Evolutionary conservation across 352 stramenopile species (phyloP), one percentile per base, ranked within the genome.

Genomic region (Globisporangium megalacanthum): DNA sequence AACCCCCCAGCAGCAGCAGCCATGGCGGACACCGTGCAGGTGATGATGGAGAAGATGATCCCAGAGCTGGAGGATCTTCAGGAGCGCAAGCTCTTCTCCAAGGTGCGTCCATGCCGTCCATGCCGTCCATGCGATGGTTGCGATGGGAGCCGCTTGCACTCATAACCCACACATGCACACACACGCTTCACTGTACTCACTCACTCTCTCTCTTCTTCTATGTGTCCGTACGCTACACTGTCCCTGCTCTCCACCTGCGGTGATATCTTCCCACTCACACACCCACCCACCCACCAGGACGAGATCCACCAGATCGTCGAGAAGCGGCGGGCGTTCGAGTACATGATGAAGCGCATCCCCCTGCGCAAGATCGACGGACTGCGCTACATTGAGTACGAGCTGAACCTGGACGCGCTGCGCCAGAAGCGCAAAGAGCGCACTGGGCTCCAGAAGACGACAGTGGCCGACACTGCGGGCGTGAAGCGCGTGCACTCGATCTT

Each of bases 1-100:
- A n/a, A 6, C 39, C 48, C 7, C 49, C 42, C 45, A 50, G 25
- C 25, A 29, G 25, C 25, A 29, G 53, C 52, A 60, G 70, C 49
- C 56, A 98, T 98, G 92, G 92, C 91, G 68, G 92, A 98, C 73
- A 91, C 76, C 53, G 91, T 98, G 64, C 90, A 97, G 70, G 82
- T 96, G 56, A 68, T 89, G 60, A 94, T 98, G 83, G 92, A 98
- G 73, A 88, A 92, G 62, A 97, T 97, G 88, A 87, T 98, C 62
- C 86, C 88, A 52, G 92, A 97, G 71, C 89, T 98, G 53, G 91
- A 98, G 70, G 92, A 97, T 53, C 76, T 97, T 51, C 83, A 95
- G 70, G 68, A 84, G 37, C 79, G 83, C 56, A 88, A 91, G 52
- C 64, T 97, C 64, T 97, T 97, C 63, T 78, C 72, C 37, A 64